phyloP scores from a whole-genome alignment of 805 yeast genomes.

The Kregervanrija pseudodelftensis region DNA sequence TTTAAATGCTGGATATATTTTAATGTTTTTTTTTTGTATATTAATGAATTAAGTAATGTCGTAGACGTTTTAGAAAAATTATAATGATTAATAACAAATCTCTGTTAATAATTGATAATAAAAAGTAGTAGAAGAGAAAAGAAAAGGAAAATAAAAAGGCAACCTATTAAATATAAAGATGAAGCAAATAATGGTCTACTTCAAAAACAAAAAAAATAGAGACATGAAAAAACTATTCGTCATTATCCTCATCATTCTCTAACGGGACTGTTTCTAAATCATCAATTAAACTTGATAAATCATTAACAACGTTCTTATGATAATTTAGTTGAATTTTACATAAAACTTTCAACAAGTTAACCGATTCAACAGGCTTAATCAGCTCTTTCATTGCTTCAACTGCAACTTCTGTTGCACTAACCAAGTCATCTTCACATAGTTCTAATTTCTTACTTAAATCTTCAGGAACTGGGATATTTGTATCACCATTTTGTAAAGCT shows the following conservation, averaged over 20 bases:
- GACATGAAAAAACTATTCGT: neutral
- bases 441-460: slow-evolving; percentile 47
- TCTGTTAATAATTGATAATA: neutral
- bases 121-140: neutral
- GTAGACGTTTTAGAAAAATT: neutral
- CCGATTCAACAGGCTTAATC: slow-evolving; percentile 58
- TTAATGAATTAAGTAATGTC: neutral
- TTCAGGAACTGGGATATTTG: slow-evolving; percentile 37
- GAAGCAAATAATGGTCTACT: neutral
- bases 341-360: slow-evolving; percentile 58
- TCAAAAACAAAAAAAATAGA: neutral
- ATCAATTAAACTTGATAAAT: slow-evolving; percentile 39
- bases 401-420: slow-evolving; percentile 69
- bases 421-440: slow-evolving; percentile 67
- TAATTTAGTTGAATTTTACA: slow-evolving; percentile 64
- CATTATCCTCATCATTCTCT: slow-evolving; percentile 31
- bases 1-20: neutral
- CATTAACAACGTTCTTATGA: slow-evolving; percentile 44
- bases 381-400: slow-evolving; percentile 73
- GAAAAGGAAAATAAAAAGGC: neutral
- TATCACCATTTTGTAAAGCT: slow-evolving; percentile 28
- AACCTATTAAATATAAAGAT: neutral
- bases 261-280: slow-evolving; percentile 36
- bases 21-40: neutral
- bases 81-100: neutral